Evolutionary conservation across 495 filamentous ascomycete genomes (phyloP).

Genomic region (Polyplosphaeria fusca): DNA sequence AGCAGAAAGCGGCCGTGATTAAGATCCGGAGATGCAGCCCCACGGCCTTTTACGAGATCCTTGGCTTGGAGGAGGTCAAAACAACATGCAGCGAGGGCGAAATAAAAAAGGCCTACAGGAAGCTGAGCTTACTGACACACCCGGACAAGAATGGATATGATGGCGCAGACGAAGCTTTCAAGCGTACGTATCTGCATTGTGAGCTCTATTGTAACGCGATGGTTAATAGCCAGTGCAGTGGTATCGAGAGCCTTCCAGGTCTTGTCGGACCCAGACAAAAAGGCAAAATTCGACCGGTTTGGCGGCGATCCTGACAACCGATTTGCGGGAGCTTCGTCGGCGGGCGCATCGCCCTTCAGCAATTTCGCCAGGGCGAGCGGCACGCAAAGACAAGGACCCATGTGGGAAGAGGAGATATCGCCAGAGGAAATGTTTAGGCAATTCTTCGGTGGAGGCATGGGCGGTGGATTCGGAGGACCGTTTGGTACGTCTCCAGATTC

Average conservation of each 20-base stretch:
- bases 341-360: slow-evolving; percentile 61
- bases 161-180: slow-evolving; percentile 95
- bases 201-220: not conserved
- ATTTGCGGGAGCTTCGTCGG: slow-evolving; percentile 57
- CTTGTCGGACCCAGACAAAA: slow-evolving; percentile 89
- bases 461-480: slow-evolving; percentile 56
- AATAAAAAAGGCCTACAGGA: slow-evolving; percentile 94
- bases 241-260: slow-evolving; percentile 90
- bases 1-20: slow-evolving; percentile 86
- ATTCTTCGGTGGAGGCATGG: slow-evolving; percentile 78
- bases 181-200: slow-evolving; percentile 53
- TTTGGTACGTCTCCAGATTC: slow-evolving; percentile 53
- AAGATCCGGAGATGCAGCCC: slow-evolving; percentile 77
- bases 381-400: slow-evolving; percentile 45
- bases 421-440: slow-evolving; percentile 95
- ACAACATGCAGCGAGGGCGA: slow-evolving; percentile 68
- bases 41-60: slow-evolving; percentile 88
- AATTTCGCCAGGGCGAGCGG: slow-evolving; percentile 59
- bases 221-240: slow-evolving; percentile 51
- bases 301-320: slow-evolving; percentile 89
- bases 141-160: slow-evolving; percentile 99
- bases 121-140: slow-evolving; percentile 82
- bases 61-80: slow-evolving; percentile 61
- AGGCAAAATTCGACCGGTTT: slow-evolving; percentile 77
- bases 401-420: slow-evolving; percentile 88